Evolutionary conservation across 257 asterid genomes (phyloP).

Genomic region (Lycium ferocissimum): DNA sequence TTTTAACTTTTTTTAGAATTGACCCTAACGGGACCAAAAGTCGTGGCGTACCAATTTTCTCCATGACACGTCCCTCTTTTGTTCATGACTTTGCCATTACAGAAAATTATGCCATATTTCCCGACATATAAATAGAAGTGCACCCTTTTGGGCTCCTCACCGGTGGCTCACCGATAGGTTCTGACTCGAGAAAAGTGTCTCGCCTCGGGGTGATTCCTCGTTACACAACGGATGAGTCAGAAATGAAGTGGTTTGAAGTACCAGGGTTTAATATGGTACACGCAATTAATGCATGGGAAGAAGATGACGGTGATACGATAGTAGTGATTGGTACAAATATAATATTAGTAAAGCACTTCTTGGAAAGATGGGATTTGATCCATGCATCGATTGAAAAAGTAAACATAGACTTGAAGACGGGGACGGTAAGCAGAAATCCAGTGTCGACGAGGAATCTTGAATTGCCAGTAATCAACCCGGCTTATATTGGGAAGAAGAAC

Average conservation of each 20-base stretch:
- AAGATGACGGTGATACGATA: conserved; percentile 60
- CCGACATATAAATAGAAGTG: conserved; percentile 67
- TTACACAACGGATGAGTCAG: no score
- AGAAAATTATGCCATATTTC: conserved; percentile 63
- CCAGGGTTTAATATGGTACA: no score
- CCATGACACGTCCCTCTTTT: conserved; percentile 62
- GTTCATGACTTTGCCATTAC: conserved; percentile 81
- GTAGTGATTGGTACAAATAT: conserved; percentile 73
- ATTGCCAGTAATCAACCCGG: conserved; percentile 61
- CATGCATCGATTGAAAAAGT: conserved; percentile 69
- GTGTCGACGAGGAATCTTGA: conserved; percentile 66
- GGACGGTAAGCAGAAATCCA: conserved; percentile 54
- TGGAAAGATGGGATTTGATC: conserved; percentile 60
- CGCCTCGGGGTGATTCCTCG: conserved; percentile 68
- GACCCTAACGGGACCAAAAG: conserved; percentile 56
- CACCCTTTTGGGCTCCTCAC: conserved; percentile 51
- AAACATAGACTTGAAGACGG: no score
- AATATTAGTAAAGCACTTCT: conserved; percentile 57
- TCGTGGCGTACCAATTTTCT: conserved; percentile 69
- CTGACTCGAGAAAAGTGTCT: conserved; percentile 59
- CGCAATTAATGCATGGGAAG: conserved; percentile 79
- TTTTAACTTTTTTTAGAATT: conserved; percentile 56
- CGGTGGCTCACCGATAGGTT: conserved; percentile 55
- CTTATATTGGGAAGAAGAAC: conserved; percentile 55
- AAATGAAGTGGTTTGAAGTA: no score